Conservation (phyloP, 2,329 filamentous ascomycete genomes). For the Colletotrichum scovillei region DNA sequence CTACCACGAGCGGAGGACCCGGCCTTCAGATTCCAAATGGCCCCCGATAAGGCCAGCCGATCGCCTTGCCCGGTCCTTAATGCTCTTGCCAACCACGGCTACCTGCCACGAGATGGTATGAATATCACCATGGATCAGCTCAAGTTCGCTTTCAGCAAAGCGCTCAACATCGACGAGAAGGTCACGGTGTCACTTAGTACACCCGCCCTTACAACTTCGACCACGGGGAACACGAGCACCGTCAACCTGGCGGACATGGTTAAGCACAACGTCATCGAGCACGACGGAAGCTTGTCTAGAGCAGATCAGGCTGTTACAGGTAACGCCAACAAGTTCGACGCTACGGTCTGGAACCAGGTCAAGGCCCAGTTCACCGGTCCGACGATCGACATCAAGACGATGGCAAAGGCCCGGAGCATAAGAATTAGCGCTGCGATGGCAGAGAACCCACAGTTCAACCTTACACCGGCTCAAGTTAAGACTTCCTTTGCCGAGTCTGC, state of each 20-base stretch:
- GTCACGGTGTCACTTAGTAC: not conserved
- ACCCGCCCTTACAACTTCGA: not conserved
- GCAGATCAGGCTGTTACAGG: conserved; percentile 36
- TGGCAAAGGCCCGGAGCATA: not conserved
- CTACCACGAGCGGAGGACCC: no score
- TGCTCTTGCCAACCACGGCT: conserved; percentile 55
- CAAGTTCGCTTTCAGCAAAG: not conserved
- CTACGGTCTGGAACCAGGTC: not conserved
- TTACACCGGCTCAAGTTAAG: no score
- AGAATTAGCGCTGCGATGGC: not conserved
- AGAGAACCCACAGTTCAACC: no score
- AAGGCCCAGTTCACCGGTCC: not conserved
- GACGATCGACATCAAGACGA: not conserved
- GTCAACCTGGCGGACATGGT: conserved; percentile 21
- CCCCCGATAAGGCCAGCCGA: conserved; percentile 8
- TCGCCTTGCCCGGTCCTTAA: conserved; percentile 56
- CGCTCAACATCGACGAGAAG: conserved; percentile 14
- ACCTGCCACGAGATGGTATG: conserved; percentile 52
- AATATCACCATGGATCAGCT: conserved; percentile 43
- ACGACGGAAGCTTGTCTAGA: conserved; percentile 44
- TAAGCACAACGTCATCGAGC: conserved; percentile 42
- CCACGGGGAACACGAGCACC: no score
- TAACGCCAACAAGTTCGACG: not conserved
- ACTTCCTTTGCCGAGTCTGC: no score
- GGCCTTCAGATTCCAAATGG: no score